Base-by-base conservation (phyloP, 176 grass and related monocot genomes). In the Oropetium thomaeum region DNA sequence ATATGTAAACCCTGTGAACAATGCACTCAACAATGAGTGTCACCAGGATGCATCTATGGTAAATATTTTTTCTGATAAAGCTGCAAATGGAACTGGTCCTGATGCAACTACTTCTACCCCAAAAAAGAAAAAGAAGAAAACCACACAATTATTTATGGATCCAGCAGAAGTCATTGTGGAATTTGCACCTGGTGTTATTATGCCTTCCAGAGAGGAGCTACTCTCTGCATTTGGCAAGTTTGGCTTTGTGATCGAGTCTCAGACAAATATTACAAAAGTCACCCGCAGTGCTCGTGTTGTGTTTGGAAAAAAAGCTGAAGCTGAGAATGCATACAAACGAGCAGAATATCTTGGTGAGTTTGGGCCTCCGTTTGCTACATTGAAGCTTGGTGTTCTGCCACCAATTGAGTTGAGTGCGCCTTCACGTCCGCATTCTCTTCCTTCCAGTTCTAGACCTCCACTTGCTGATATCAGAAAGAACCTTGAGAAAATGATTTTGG, bases 401-500 rank as follows among this genome's bases (percentile, higher is more conserved):
- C 82, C 86, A 40, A 86, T 86, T 52, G 44, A 43, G 41, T 14
- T 76, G 62, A 79, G 11, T 12, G 5, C 27, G 34, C 79, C 75
- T 74, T 67, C 52, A 13, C 65, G 71, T 71, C 5, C 85, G 33
- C 41, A 61, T 10, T 49, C 67, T 69, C 15, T 32, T 42, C 39
- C 51, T 65, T 38, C 11, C 2, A 89, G 87, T 65, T 38, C 8
- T 2, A 89, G 87, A 16, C 83, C 88, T 49, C 86, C 83, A 26
- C 86, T 97, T 42, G 37, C 64, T 5, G 90, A 92, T 45, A 75
- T 98, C 33, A 94, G 77, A 82, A 94, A 90, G 73, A 94, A 85
- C 58, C 75, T 98, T 43, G 89, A 98, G 84, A 92, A 43, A n/a
- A 98, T 98, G 89, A 98, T 98, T 20, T 89, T 72, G 20, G 68